phyloP scores from a whole-genome alignment of 192 early-diverging fungal species.

The Geranomyces variabilis region DNA sequence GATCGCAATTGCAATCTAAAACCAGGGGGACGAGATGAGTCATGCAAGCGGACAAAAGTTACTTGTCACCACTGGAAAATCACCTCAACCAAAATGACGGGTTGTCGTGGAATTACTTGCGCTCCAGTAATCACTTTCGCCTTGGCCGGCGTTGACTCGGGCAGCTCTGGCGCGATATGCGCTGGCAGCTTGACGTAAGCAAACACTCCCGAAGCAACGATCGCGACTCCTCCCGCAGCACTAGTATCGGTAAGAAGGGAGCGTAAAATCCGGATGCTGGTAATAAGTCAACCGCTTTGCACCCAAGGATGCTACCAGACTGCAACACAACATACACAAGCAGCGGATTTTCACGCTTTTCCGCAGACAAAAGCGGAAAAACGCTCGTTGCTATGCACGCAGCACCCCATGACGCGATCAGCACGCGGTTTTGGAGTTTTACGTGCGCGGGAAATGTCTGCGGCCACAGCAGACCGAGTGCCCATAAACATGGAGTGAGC shows the following conservation, averaged over 20 bases:
- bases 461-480: conserved; percentile 70
- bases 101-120: not conserved
- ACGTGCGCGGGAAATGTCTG: conserved; percentile 56
- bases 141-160: conserved; percentile 4
- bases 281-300: too few species aligned
- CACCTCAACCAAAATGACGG: not conserved
- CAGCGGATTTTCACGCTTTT: conserved; percentile 72
- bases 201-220: conserved; percentile 34
- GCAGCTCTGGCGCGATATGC: conserved; percentile 23
- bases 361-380: conserved; percentile 89
- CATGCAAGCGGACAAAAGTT: too few species aligned
- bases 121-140: not conserved
- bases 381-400: conserved; percentile 74
- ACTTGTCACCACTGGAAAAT: too few species aligned
- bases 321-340: conserved; percentile 54
- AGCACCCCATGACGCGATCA: conserved; percentile 68
- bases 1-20: conserved; percentile 53
- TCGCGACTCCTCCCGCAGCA: conserved; percentile 37
- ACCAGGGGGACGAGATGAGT: too few species aligned
- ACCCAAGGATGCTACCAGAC: too few species aligned
- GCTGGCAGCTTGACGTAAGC: conserved; percentile 34
- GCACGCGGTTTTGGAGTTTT: conserved; percentile 43
- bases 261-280: too few species aligned
- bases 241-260: not conserved
- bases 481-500: conserved; percentile 64